These are phyloP conservation scores for Xanthoceras sorbifolium DNA, from an alignment of 345 rosid species.

Conservation along the genomic window DNA sequence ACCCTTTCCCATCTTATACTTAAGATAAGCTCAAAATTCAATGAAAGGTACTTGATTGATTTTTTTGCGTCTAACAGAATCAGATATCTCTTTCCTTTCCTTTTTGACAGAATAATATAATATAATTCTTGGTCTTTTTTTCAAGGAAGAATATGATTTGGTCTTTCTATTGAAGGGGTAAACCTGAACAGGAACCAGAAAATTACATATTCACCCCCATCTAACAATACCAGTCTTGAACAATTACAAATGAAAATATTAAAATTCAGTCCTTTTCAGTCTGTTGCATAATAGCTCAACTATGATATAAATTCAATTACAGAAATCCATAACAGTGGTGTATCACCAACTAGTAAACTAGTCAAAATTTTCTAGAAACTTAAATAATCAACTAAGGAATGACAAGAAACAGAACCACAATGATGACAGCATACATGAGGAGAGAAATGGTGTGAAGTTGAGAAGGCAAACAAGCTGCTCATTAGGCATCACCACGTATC, in stretches of 20 bases:
- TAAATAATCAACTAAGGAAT: neutral
- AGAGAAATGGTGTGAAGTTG: neutral
- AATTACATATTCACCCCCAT: no score
- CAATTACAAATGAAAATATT: neutral
- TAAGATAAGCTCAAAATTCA: neutral
- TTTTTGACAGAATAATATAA: neutral
- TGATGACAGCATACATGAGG: neutral
- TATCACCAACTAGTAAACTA: neutral
- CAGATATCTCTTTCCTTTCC: neutral
- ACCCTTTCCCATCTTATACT: neutral
- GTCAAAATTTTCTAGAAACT: conserved; percentile 6
- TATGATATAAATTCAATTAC: neutral
- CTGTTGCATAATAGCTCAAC: neutral
- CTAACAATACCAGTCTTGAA: no score
- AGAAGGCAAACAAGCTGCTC: neutral
- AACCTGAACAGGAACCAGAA: no score
- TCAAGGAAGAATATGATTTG: neutral
- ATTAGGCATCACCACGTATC: neutral
- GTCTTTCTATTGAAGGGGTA: no score
- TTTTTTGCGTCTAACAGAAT: neutral
- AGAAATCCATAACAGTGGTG: neutral
- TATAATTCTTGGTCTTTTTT: neutral
- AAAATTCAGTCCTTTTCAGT: neutral
- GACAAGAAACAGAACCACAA: neutral
- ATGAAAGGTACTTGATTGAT: neutral